These are phyloP conservation scores for Fusarium setosum DNA, from an alignment of 2,329 filamentous ascomycete species.

Conservation along the genomic window DNA sequence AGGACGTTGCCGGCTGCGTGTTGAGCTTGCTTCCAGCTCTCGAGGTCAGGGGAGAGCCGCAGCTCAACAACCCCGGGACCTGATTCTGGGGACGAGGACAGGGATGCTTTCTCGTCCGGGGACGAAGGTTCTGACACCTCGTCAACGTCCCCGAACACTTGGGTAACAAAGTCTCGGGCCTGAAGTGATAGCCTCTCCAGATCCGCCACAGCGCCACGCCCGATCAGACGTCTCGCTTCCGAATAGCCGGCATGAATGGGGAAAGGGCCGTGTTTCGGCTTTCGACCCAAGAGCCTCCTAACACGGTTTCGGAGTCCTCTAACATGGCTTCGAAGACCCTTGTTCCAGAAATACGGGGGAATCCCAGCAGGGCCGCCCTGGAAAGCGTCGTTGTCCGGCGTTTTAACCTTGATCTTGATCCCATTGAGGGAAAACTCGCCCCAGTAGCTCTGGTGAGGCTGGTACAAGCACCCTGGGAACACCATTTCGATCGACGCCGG, in stretches of 20 bases:
- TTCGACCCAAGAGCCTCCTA: conserved; percentile 19
- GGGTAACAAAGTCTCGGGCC: conserved; percentile 28
- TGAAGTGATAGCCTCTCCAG: conserved; percentile 26
- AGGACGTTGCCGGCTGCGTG: conserved; percentile 34
- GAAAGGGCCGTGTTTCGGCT: neutral
- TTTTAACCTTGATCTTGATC: conserved; percentile 36
- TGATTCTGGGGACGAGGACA: conserved; percentile 10
- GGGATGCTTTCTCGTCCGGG: conserved; percentile 6
- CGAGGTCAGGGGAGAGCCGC: conserved; percentile 32
- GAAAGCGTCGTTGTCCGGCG: conserved; percentile 10
- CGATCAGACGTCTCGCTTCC: conserved; percentile 35
- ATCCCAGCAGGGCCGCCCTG: conserved; percentile 9
- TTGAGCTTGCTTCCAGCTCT: conserved; percentile 33
- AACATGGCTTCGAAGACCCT: conserved; percentile 31
- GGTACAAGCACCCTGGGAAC: conserved; percentile 29
- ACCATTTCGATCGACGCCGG: conserved; percentile 38
- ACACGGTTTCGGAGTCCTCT: conserved; percentile 27
- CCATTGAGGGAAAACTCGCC: conserved; percentile 37
- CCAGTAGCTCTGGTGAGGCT: conserved; percentile 36
- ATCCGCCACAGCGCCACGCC: conserved; percentile 26
- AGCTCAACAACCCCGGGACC: conserved; percentile 26
- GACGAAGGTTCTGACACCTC: conserved; percentile 20
- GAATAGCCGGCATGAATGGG: conserved; percentile 28
- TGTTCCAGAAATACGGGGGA: conserved; percentile 35
- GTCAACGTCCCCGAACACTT: conserved; percentile 33